Conservation (phyloP, 768 basidiomycete species). For the Baorangia bicolor region DNA sequence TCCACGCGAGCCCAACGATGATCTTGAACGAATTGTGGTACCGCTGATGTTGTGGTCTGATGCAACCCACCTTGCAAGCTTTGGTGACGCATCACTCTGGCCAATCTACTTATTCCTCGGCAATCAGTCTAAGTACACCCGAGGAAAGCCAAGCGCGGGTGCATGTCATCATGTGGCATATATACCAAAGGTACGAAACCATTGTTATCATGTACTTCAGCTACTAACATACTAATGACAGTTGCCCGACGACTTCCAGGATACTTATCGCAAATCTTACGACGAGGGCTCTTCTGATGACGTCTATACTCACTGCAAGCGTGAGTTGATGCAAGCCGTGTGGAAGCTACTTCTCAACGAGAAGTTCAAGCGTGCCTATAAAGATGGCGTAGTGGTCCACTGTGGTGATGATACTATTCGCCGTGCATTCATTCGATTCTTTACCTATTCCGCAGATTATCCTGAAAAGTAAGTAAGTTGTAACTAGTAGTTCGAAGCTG, state of each 20-base stretch:
- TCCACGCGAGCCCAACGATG: not conserved
- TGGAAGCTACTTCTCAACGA: slow-evolving; percentile 17
- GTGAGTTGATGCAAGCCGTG: slow-evolving; percentile 21
- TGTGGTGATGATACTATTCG: not conserved
- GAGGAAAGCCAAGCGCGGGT: not conserved
- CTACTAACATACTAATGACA: not conserved
- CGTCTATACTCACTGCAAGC: slow-evolving; percentile 15
- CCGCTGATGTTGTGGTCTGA: not conserved
- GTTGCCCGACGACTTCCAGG: slow-evolving; percentile 9
- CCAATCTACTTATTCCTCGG: not conserved
- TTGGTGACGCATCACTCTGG: not conserved
- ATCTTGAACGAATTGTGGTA: not conserved
- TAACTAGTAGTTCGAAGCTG: not conserved
- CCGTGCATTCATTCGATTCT: not conserved
- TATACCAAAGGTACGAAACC: not conserved
- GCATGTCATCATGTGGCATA: not conserved
- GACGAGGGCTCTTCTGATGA: not conserved
- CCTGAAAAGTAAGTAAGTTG: not conserved
- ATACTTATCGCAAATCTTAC: not conserved
- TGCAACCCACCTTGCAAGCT: not conserved
- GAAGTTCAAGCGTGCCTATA: slow-evolving; percentile 18
- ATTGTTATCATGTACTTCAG: no score
- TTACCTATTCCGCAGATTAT: not conserved
- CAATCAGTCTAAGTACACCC: not conserved
- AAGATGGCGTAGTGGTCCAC: slow-evolving; percentile 7